Conservation (phyloP, 192 early-diverging fungal genomes). For the Backusella psychrophila region DNA sequence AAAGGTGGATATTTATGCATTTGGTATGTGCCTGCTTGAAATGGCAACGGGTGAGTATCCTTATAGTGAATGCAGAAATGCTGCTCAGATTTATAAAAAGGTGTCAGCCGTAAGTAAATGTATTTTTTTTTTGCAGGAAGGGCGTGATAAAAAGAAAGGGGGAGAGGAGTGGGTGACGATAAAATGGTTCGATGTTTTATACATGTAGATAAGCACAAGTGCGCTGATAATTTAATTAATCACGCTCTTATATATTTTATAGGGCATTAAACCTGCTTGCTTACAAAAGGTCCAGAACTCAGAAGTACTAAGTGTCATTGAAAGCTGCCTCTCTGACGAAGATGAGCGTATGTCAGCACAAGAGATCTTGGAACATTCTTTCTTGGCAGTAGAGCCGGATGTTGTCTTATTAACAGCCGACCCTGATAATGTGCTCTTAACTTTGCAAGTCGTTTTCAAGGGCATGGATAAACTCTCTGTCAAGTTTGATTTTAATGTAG, state of each 20-base stretch:
- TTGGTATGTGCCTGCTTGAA: constrained; percentile 79
- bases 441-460: constrained; percentile 51
- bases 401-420: constrained; percentile 44
- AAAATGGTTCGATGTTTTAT: background rate
- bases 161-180: background rate
- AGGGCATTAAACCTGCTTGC: constrained; percentile 71
- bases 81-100: constrained; percentile 81
- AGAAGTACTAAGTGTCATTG: constrained; percentile 63
- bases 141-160: background rate
- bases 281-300: constrained; percentile 55
- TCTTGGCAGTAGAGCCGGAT: constrained; percentile 47
- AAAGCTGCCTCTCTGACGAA: constrained; percentile 63
- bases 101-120: constrained; percentile 55
- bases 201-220: background rate
- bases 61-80: constrained; percentile 81
- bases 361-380: constrained; percentile 53
- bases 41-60: constrained; percentile 86
- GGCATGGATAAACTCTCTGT: constrained; percentile 65
- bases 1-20: constrained; percentile 89
- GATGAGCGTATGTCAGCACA: constrained; percentile 49
- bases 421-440: constrained; percentile 43
- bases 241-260: background rate
- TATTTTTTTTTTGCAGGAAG: background rate
- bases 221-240: background rate
- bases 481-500: constrained; percentile 80